phyloP scores from a whole-genome alignment of 495 filamentous ascomycete genomes.

The Penicillium fimorum region DNA sequence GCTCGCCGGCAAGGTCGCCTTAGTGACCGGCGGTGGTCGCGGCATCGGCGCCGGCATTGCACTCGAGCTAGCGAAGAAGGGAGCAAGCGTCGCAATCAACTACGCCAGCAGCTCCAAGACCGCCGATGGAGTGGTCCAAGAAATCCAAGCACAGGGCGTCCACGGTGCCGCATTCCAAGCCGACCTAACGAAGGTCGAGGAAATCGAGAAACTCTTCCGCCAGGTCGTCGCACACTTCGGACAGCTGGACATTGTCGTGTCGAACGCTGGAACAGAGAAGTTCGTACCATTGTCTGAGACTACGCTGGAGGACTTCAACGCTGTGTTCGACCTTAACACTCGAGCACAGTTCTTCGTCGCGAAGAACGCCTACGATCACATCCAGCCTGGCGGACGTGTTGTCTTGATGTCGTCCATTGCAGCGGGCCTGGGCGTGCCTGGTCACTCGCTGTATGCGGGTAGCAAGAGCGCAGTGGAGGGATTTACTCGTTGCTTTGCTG shows the following conservation, averaged over 20 bases:
- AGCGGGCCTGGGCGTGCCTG: slow-evolving; percentile 58
- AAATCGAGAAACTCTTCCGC: slow-evolving; percentile 62
- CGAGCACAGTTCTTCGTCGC: slow-evolving; percentile 83
- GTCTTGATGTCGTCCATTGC: slow-evolving; percentile 58
- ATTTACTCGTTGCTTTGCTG: slow-evolving; percentile 71
- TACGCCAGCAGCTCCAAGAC: slow-evolving; percentile 62
- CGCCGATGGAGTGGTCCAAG: slow-evolving; percentile 61
- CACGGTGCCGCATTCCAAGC: slow-evolving; percentile 71
- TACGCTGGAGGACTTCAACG: slow-evolving; percentile 72
- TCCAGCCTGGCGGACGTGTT: slow-evolving; percentile 63
- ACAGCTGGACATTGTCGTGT: slow-evolving; percentile 67
- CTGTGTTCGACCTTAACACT: slow-evolving; percentile 73
- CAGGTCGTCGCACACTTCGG: slow-evolving; percentile 66
- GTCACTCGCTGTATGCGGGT: slow-evolving; percentile 74
- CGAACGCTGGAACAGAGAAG: slow-evolving; percentile 56
- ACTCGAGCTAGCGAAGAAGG: slow-evolving; percentile 70
- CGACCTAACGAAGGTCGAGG: slow-evolving; percentile 64
- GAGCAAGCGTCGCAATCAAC: slow-evolving; percentile 74
- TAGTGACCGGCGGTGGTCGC: slow-evolving; percentile 70
- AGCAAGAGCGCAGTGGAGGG: slow-evolving; percentile 77
- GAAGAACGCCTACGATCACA: slow-evolving; percentile 69
- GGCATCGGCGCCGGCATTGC: slow-evolving; percentile 76
- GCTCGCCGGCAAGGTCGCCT: slow-evolving; percentile 66
- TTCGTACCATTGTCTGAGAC: slow-evolving; percentile 59
- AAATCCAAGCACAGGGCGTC: slow-evolving; percentile 58